A percentile compares a stretch with the other conserved stretches of the same genome.
These are phyloP conservation scores for Ambrosiella xylebori DNA, from an alignment of 2,329 filamentous ascomycete genomes.

Conservation along the genomic window DNA sequence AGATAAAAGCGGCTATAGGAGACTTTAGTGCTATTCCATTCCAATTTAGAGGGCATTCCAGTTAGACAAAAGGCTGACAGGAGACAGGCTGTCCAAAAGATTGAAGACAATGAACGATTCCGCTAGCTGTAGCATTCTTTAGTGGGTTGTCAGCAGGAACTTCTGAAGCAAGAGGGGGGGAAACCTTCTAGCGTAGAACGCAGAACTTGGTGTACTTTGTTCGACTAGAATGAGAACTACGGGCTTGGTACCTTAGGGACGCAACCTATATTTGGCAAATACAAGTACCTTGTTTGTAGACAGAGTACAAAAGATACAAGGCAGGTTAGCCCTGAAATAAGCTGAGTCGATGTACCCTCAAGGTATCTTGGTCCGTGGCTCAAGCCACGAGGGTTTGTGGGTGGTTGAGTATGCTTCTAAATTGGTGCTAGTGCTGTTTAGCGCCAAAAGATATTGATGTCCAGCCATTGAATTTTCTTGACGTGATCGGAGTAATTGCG, in stretches of 20 bases:
- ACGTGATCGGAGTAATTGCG: background rate
- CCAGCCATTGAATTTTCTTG: background rate
- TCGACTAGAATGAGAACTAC: background rate
- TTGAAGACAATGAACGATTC: background rate
- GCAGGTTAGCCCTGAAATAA: background rate
- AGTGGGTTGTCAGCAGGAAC: background rate
- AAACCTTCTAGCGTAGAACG: background rate
- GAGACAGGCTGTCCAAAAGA: background rate
- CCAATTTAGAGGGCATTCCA: background rate
- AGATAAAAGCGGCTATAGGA: background rate
- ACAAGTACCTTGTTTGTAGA: background rate
- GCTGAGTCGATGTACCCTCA: background rate
- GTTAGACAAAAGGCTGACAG: background rate
- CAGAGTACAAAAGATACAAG: background rate
- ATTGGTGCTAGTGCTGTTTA: background rate
- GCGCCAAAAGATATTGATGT: background rate
- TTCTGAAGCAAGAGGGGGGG: background rate
- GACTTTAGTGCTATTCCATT: background rate
- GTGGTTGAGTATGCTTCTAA: background rate
- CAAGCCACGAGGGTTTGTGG: background rate
- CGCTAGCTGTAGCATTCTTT: background rate
- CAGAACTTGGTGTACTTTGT: background rate
- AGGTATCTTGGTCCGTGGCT: background rate
- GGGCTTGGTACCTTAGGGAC: background rate
- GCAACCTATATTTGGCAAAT: background rate